A percentile compares a stretch with the other conserved stretches of the same genome.
Evolutionary conservation across 1,284 basidiomycete species (phyloP).

Genomic region (Trichosporon sp.): DNA sequence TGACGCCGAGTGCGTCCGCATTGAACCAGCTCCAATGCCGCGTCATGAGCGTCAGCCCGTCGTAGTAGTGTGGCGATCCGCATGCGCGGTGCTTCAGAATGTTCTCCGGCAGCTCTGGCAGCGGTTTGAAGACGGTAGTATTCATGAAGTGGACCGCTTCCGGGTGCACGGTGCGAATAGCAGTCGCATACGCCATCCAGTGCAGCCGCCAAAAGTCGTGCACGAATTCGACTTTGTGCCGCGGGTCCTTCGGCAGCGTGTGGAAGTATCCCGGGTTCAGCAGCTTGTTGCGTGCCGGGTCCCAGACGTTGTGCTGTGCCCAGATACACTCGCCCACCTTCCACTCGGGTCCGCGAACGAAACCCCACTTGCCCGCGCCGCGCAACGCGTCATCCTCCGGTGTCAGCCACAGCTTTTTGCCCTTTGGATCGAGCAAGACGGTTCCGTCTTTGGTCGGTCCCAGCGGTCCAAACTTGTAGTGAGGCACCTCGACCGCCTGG

Average conservation of each 20-base stretch:
- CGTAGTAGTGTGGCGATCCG: constrained; percentile 87
- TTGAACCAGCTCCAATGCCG: constrained; percentile 96
- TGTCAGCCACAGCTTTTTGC: constrained; percentile 66
- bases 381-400: constrained; percentile 49
- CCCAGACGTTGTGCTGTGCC: constrained; percentile 93
- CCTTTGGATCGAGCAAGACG: constrained; percentile 77
- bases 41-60: constrained; percentile 69
- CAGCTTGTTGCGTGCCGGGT: constrained; percentile 60
- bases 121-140: constrained; percentile 82
- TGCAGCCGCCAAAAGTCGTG: constrained; percentile 79
- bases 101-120: constrained; percentile 57
- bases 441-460: constrained; percentile 70
- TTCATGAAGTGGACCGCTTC: constrained; percentile 87
- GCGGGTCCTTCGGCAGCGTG: constrained; percentile 46
- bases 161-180: constrained; percentile 68
- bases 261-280: constrained; percentile 76
- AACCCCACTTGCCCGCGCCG: constrained; percentile 62
- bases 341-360: constrained; percentile 72
- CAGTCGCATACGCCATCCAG: constrained; percentile 59
- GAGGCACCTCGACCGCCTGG: constrained; percentile 71
- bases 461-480: constrained; percentile 72
- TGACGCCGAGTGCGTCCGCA: constrained; percentile 59
- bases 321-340: constrained; percentile 78
- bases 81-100: constrained; percentile 66
- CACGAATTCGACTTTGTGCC: constrained; percentile 55